phyloP scores from a whole-genome alignment of 345 rosid species.

The Euphorbia tirucalli region DNA sequence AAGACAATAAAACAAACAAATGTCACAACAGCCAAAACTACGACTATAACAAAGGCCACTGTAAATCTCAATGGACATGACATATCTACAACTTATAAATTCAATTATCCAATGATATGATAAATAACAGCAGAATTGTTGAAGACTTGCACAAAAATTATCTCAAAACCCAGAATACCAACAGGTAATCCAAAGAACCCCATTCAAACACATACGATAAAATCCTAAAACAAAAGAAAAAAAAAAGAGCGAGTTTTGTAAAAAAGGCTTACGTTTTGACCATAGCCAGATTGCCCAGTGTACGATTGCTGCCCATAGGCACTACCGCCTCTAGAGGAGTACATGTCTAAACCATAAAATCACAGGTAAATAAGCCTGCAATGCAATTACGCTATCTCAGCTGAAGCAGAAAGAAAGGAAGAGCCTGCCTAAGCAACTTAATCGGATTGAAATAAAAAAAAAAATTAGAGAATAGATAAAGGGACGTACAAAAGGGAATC shows the following conservation, averaged over 20 bases:
- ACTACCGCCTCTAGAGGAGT: conserved; percentile 66
- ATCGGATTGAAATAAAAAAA: background rate
- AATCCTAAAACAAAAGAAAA: background rate
- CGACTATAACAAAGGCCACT: background rate
- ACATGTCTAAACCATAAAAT: conserved; percentile 41
- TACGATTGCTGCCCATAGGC: conserved; percentile 76
- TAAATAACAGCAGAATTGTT: background rate
- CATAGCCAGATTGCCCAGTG: conserved; percentile 73
- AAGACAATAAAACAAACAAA: background rate
- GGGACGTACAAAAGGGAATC: background rate
- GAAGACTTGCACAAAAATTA: background rate
- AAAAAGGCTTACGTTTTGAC: conserved; percentile 65
- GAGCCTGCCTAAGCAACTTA: background rate
- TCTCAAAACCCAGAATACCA: background rate
- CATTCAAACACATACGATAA: background rate
- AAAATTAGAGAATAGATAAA: background rate
- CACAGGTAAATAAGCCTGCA: conserved; percentile 10
- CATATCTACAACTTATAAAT: background rate
- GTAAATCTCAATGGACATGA: background rate
- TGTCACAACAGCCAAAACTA: background rate
- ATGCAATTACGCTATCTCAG: background rate
- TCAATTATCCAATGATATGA: background rate
- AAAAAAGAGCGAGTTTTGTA: background rate
- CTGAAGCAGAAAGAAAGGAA: background rate
- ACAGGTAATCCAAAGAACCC: background rate